Conservation (phyloP, 805 yeast genomes). For the Tetrapisispora iriomotensis region DNA sequence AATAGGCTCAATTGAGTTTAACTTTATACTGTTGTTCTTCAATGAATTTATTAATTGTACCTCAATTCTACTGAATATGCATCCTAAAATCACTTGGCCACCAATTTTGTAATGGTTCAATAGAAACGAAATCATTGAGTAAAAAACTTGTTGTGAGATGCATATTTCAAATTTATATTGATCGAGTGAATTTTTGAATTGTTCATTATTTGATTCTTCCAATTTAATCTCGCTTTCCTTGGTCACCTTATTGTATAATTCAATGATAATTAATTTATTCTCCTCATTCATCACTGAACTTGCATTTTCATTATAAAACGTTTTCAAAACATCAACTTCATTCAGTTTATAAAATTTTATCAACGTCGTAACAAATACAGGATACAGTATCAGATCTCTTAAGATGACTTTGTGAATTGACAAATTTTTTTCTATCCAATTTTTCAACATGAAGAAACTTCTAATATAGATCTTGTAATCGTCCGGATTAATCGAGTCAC, state of each 20-base stretch:
- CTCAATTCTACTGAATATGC: neutral
- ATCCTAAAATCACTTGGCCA: conserved; percentile 33
- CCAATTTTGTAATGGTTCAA: conserved; percentile 88
- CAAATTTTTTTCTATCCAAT: conserved; percentile 84
- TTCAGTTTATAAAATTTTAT: conserved; percentile 1
- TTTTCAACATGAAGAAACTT: conserved; percentile 72
- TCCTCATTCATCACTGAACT: neutral
- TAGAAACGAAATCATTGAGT: conserved; percentile 67
- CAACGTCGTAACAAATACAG: conserved; percentile 33
- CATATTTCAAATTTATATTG: conserved; percentile 18
- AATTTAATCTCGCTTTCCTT: neutral
- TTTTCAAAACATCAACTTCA: neutral
- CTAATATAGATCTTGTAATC: conserved; percentile 21
- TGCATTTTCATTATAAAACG: neutral
- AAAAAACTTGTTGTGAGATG: conserved; percentile 73
- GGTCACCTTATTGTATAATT: neutral
- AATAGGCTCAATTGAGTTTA: neutral
- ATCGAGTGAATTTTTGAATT: neutral
- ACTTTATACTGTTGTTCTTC: neutral
- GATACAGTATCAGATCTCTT: conserved; percentile 62
- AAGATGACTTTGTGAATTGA: conserved; percentile 88
- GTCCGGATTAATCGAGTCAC: neutral
- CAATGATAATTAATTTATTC: neutral
- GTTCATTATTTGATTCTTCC: neutral
- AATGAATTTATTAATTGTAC: neutral